Evolutionary conservation across 1,284 basidiomycete genomes (phyloP).

Genomic region (Omphalotus olearius): DNA sequence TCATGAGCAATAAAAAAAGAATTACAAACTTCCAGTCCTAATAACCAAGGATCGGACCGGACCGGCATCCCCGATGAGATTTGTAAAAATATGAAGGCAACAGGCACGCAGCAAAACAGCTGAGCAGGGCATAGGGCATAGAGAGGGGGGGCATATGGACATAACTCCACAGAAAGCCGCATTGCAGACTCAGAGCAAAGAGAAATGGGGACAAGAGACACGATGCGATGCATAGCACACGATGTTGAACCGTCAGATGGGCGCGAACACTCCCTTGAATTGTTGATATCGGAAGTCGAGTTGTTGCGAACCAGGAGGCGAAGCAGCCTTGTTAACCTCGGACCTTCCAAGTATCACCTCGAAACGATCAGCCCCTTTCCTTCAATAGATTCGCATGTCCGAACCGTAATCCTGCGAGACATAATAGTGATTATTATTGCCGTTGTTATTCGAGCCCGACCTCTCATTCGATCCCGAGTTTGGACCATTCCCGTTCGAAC

Average conservation of each 20-base stretch:
- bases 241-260: too few species aligned
- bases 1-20: neutral
- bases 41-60: too few species aligned
- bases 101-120: neutral
- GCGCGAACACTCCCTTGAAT: too few species aligned
- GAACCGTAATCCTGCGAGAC: neutral
- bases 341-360: too few species aligned
- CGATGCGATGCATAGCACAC: neutral
- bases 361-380: too few species aligned
- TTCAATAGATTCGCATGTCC: conserved; percentile 7
- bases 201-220: neutral
- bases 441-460: neutral
- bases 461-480: neutral
- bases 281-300: too few species aligned
- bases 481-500: neutral
- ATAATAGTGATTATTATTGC: neutral
- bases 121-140: neutral
- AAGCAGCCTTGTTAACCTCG: too few species aligned
- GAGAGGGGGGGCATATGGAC: neutral
- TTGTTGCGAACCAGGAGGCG: too few species aligned
- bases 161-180: neutral
- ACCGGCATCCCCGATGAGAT: neutral
- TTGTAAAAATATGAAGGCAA: neutral
- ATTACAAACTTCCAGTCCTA: neutral
- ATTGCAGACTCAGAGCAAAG: neutral